Base-by-base conservation (phyloP, 1,284 basidiomycete species). In the Rhodotorula glutinis region DNA sequence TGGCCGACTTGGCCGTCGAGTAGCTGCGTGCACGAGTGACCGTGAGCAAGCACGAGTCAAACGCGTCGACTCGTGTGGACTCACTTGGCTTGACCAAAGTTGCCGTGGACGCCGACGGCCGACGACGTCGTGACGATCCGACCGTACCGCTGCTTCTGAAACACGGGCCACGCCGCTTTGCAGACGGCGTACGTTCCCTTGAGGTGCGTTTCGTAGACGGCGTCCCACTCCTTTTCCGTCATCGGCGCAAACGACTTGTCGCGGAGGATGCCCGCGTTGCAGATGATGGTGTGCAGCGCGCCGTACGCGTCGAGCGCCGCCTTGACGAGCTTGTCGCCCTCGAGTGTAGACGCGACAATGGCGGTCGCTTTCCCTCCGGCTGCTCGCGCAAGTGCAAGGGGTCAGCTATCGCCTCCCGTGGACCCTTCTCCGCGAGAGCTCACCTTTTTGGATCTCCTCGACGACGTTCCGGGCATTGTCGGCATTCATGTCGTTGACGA, bases 131-230 rank as follows among this genome's bases (percentile, higher is more conserved):
- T 96, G 65, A 98, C 85, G 76, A 99, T 95, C 65, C 96, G 88
- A 43, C 96, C 95, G 78, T 89, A 98, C 81, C 93, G 94, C 79
- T 98, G 96, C 81, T 95, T 90, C 80, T 90, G 88, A 85, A 98
- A 97, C 77, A 92, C 83, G 5, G 95, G 93, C 96, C 94, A 99
- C 46, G 92, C 90, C 19, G 95, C 95, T 78, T 96, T 92, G 64
- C 87, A 88, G 75, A 79, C 74, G 57, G 77, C 86, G 73, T 82
- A 85, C 23, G 84, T 84, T 47, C 83, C 84, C 60, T 81, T 77
- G 60, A 98, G 83, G 80, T 98, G 94, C 40, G 98, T 87, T 64
- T 87, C 86, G 72, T 97, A 81, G 55, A 98, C 93, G 64, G 88
- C 82, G 78, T 98, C 92, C 96, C 96, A 99, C 76, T 98, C 92